These are phyloP conservation scores for Zasmidium cellare DNA, from an alignment of 2,329 filamentous ascomycete species.

Conservation along the genomic window DNA sequence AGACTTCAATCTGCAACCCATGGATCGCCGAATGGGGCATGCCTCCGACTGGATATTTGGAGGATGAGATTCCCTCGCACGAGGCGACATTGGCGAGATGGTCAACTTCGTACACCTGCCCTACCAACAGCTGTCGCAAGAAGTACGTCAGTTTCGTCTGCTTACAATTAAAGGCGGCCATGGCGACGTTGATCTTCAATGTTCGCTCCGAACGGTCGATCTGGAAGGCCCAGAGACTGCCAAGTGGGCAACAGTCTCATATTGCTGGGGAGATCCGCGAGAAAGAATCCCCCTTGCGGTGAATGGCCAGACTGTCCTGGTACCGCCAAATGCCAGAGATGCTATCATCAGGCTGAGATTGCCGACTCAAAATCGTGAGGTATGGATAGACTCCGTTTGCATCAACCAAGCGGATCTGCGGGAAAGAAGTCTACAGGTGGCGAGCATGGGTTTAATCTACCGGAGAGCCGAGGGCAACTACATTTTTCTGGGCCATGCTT, in stretches of 20 bases:
- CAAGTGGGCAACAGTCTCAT: conserved; percentile 6
- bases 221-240: background rate
- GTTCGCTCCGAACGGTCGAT: background rate
- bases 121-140: background rate
- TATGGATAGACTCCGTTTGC: conserved; percentile 6
- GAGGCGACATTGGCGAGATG: no score
- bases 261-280: conserved; percentile 6
- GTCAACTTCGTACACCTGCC: no score
- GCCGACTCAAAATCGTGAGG: background rate
- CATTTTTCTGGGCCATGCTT: background rate
- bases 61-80: no score
- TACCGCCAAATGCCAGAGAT: background rate
- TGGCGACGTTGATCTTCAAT: background rate
- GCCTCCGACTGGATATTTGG: no score
- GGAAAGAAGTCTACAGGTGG: conserved; percentile 4
- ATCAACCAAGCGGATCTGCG: conserved; percentile 6
- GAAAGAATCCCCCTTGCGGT: background rate
- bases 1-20: no score
- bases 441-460: conserved; percentile 5
- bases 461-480: background rate
- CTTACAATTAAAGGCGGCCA: background rate
- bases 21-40: no score
- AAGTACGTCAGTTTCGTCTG: conserved; percentile 2
- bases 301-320: background rate
- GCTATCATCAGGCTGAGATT: background rate